These are phyloP conservation scores for Hirsutella rhossiliensis DNA, from an alignment of 2,329 filamentous ascomycete species.

Conservation along the genomic window DNA sequence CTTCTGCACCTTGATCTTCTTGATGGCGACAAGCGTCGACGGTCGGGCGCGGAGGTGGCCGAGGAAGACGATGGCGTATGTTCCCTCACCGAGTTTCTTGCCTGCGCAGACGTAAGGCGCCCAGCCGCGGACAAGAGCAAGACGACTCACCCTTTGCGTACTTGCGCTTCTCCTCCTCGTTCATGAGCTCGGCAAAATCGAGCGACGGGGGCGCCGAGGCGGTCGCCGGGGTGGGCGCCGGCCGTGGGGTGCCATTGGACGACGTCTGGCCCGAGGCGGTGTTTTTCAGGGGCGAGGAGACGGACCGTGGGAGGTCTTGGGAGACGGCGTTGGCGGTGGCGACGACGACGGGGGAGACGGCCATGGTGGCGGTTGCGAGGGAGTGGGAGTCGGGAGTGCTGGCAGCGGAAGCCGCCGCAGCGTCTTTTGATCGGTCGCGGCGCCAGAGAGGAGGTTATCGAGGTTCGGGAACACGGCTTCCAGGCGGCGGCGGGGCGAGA, in stretches of 20 bases:
- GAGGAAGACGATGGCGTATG: slow-evolving; percentile 90
- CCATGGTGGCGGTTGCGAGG: slow-evolving; percentile 20
- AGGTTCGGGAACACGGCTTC: too few species aligned
- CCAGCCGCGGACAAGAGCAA: neutral
- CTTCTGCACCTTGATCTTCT: slow-evolving; percentile 80
- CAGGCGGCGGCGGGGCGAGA: too few species aligned
- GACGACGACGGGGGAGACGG: slow-evolving; percentile 32
- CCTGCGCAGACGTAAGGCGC: slow-evolving; percentile 31
- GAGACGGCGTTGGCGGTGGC: slow-evolving; percentile 5
- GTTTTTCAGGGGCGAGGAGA: slow-evolving; percentile 33
- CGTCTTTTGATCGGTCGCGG: neutral
- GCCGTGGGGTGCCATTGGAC: slow-evolving; percentile 32
- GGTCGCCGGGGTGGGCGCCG: slow-evolving; percentile 16
- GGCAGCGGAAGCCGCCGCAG: neutral
- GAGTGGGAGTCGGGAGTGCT: neutral
- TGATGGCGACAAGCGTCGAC: slow-evolving; percentile 71
- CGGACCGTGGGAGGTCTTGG: slow-evolving; percentile 18
- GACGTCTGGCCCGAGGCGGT: slow-evolving; percentile 24
- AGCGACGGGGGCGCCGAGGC: slow-evolving; percentile 26
- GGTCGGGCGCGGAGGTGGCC: slow-evolving; percentile 69
- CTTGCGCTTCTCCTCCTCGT: slow-evolving; percentile 71
- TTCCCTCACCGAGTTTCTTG: slow-evolving; percentile 89
- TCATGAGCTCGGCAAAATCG: slow-evolving; percentile 67
- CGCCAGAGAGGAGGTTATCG: too few species aligned
- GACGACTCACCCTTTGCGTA: slow-evolving; percentile 64